A percentile compares a stretch with the other conserved stretches of the same genome.
Evolutionary conservation across 2,329 filamentous ascomycete species (phyloP).

Genomic region (Zasmidium angulare): DNA sequence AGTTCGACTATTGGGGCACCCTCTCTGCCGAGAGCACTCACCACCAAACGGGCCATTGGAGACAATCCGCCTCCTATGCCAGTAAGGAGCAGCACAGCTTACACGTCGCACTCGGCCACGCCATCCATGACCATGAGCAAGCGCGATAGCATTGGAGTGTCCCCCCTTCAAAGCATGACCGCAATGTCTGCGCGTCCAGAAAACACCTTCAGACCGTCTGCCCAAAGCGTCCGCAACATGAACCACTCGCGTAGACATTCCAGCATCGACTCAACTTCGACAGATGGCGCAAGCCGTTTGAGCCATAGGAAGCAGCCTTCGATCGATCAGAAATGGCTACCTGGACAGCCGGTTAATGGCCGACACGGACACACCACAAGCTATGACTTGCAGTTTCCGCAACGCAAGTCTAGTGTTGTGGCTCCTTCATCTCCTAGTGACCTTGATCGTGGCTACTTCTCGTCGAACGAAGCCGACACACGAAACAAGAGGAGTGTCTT

Average conservation of each 20-base stretch:
- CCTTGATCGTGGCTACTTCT: constrained; percentile 88
- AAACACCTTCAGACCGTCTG: constrained; percentile 33
- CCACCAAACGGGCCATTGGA: constrained; percentile 22
- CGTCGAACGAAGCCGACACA: constrained; percentile 76
- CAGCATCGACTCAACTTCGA: constrained; percentile 69
- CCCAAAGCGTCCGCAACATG: constrained; percentile 47
- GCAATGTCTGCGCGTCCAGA: constrained; percentile 33
- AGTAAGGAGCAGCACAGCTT: constrained; percentile 13
- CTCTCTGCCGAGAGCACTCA: constrained; percentile 20
- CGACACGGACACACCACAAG: constrained; percentile 25
- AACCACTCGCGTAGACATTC: constrained; percentile 86
- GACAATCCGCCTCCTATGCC: constrained; percentile 5
- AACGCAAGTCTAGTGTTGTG: constrained; percentile 35
- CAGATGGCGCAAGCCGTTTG: constrained; percentile 27
- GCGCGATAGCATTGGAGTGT: constrained; percentile 29
- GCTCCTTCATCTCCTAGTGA: constrained; percentile 49
- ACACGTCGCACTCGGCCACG: constrained; percentile 11
- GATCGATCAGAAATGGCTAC: constrained; percentile 57
- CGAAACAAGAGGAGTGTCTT: constrained; percentile 59
- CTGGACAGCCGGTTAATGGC: constrained; percentile 24
- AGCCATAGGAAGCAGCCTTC: constrained; percentile 58
- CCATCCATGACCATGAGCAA: constrained; percentile 41
- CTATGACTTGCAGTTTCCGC: constrained; percentile 20
- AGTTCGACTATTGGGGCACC: constrained; percentile 42
- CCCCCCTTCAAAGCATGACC: constrained; percentile 33